Percentiles rank a stretch among this genome's conserved stretches.
Evolutionary conservation across 2,329 filamentous ascomycete genomes (phyloP).

Genomic region (Sclerotinia sclerotiorum): DNA sequence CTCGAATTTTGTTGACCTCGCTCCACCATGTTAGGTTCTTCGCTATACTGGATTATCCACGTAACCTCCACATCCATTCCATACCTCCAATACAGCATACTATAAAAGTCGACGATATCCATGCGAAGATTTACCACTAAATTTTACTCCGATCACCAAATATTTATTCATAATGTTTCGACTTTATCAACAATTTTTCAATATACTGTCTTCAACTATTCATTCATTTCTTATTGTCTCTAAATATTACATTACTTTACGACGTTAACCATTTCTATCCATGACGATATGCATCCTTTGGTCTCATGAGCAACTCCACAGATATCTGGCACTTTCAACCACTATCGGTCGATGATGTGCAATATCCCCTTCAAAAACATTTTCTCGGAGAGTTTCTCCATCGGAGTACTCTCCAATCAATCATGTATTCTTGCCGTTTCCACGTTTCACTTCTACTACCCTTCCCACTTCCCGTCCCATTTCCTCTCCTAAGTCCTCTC

Average conservation of each 20-base stretch:
- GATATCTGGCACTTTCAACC: neutral
- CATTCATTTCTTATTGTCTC: neutral
- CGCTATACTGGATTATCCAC: neutral
- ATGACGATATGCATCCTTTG: neutral
- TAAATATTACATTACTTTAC: slow-evolving; percentile 10
- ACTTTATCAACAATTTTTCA: neutral
- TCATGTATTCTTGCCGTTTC: too few relatives aligned
- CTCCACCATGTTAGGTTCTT: too few relatives aligned
- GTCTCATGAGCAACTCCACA: too few relatives aligned
- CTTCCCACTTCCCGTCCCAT: too few relatives aligned
- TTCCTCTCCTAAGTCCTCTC: too few relatives aligned
- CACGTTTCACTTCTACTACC: neutral
- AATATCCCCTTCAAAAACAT: neutral
- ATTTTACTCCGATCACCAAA: neutral
- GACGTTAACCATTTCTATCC: neutral
- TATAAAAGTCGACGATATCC: neutral
- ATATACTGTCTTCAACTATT: fast-evolving
- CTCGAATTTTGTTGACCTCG: neutral
- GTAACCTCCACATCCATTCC: neutral
- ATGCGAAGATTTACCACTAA: neutral
- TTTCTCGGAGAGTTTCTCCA: too few relatives aligned
- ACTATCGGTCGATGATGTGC: neutral
- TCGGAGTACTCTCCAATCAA: neutral
- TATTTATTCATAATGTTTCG: neutral
- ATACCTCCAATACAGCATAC: neutral